A percentile compares a stretch with the other conserved stretches of the same genome.
Evolutionary conservation across 2,329 filamentous ascomycete species (phyloP).

Genomic region (Magnaporthiopsis poae): DNA sequence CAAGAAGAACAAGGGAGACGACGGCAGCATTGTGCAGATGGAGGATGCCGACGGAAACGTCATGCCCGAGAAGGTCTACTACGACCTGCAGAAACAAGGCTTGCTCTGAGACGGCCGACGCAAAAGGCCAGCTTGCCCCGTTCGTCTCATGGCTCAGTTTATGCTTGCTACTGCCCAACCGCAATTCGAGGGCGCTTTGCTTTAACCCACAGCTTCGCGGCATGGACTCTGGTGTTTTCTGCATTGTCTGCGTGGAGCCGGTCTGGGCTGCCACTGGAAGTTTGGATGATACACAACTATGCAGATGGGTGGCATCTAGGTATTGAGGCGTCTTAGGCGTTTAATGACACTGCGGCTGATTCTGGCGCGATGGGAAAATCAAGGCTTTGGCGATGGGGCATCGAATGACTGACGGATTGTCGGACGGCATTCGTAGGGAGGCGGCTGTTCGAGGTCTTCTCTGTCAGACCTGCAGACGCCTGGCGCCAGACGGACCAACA

Average conservation of each 20-base stretch:
- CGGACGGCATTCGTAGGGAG: neutral
- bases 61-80: constrained; percentile 97
- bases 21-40: constrained; percentile 90
- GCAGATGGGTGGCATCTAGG: neutral
- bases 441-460: neutral
- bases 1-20: constrained; percentile 64
- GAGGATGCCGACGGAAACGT: constrained; percentile 95
- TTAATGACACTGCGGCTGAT: neutral
- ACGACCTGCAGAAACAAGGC: constrained; percentile 87
- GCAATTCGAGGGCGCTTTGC: neutral
- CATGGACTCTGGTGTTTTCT: neutral
- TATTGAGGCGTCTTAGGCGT: neutral
- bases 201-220: neutral
- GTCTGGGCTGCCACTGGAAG: neutral
- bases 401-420: neutral
- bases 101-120: constrained; percentile 48
- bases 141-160: constrained; percentile 8
- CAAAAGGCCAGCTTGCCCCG: neutral
- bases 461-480: neutral
- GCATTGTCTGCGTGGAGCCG: neutral
- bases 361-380: neutral
- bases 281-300: neutral
- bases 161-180: neutral
- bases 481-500: neutral
- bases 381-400: neutral